Evolutionary conservation across 257 asterid species (phyloP), one percentile per base, ranked within the genome.

Genomic region (Solanum sejunctum): DNA sequence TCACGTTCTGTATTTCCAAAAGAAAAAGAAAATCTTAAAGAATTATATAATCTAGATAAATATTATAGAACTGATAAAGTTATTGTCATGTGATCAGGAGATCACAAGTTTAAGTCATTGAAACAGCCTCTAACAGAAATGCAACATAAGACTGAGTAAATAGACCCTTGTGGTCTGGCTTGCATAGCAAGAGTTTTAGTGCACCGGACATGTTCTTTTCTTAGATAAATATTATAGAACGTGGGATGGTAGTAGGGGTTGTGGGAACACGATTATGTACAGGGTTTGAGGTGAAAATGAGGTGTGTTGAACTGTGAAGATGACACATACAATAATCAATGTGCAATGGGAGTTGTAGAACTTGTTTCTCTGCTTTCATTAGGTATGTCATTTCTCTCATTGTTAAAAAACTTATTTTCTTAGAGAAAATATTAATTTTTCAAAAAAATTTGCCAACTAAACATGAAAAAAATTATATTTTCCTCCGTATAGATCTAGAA

Each of bases 1-100:
- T 88, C 91, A 95, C 98, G 83, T 83, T 88, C 98, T 94, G 93
- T 1, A 88, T 66, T 7, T 28, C 45, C 3, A 3, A 32, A 32
- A 32, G 3, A 28, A n/a, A 21, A 5, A 61, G 5, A 5, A 61
- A 61, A 21, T 21, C 0, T 10, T 61, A 61, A 60, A 4, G 10
- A 60, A 10, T 60, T 61, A 61, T 61, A 61, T 61, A 61, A 61
- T 61, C 39, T 12, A 61, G 69, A 5, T 1, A 61, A 5, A 61
- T 61, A 61, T 6, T 61, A 61, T 23, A 3, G 6, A 58, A n/a
- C 1, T 3, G 6, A 0, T 36, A 36, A 36, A 36, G 41, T 36
- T 36, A 36, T 36, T 36, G 41, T 36, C 6, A 36, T 36, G 41
- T 36, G 41, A 36, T 36, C 6, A 4, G 39, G 39, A 36, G 4